phyloP scores from a whole-genome alignment of 1,284 basidiomycete species.

The Boletus semigastroideus region DNA sequence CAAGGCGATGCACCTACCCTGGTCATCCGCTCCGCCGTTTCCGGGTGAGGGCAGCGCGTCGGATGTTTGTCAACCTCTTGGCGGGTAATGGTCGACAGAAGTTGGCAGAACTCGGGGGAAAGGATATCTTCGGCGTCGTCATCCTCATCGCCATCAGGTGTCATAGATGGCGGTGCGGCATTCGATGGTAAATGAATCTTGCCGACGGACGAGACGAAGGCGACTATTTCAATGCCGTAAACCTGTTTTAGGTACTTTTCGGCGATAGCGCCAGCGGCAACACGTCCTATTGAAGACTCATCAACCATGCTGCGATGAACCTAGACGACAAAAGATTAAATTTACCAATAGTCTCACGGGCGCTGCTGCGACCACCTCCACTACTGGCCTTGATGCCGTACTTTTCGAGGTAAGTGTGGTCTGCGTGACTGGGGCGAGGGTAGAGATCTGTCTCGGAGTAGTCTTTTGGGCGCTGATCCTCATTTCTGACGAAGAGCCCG shows the following conservation, averaged over 20 bases:
- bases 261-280: conserved; percentile 97
- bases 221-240: conserved; percentile 93
- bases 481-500: conserved; percentile 93
- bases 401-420: conserved; percentile 98
- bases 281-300: conserved; percentile 62
- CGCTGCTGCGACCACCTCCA: conserved; percentile 92
- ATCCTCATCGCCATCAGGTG: conserved; percentile 49
- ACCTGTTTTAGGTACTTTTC: conserved; percentile 92
- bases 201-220: conserved; percentile 95
- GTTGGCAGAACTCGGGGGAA: conserved; percentile 78
- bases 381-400: conserved; percentile 97
- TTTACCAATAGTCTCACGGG: conserved; percentile 93
- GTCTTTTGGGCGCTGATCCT: conserved; percentile 98
- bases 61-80: conserved; percentile 86
- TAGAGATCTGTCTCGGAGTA: conserved; percentile 98
- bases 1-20: conserved; percentile 48
- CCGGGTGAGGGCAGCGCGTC: conserved; percentile 89
- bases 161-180: conserved; percentile 41
- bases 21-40: conserved; percentile 89
- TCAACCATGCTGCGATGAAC: conserved; percentile 7
- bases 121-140: conserved; percentile 79
- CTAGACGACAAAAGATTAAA: background rate
- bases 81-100: conserved; percentile 82
- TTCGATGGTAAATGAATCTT: conserved; percentile 79
- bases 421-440: conserved; percentile 96